A percentile compares a stretch with the other conserved stretches of the same genome.
Conservation (phyloP, 2,329 filamentous ascomycete species). For the Alternaria atra region DNA sequence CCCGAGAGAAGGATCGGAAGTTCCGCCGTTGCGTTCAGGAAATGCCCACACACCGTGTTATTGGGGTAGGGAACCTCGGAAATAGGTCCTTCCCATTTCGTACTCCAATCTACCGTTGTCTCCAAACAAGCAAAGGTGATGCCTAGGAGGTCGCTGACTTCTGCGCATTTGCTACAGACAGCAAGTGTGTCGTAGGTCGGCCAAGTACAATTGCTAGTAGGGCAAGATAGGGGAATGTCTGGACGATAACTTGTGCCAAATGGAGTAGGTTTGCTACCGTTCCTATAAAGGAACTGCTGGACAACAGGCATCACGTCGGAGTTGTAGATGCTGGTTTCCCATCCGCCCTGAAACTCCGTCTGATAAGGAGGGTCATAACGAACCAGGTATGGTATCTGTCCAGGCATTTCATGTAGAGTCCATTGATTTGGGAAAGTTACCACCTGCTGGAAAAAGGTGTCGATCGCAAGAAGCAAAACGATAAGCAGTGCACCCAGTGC, state of each 20-base stretch:
- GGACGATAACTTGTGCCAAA: too few species aligned
- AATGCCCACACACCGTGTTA: conserved; percentile 37
- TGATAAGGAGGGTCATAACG: not conserved
- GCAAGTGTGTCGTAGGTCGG: conserved; percentile 35
- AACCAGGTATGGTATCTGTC: too few species aligned
- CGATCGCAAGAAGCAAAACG: too few species aligned
- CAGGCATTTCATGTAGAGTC: too few species aligned
- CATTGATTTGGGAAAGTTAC: too few species aligned
- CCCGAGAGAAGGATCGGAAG: conserved; percentile 31
- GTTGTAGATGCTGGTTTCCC: not conserved
- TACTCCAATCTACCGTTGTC: too few species aligned
- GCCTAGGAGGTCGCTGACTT: conserved; percentile 13
- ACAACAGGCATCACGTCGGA: not conserved
- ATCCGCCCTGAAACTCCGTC: not conserved
- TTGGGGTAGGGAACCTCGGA: conserved; percentile 22
- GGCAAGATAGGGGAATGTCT: conserved; percentile 39
- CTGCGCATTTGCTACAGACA: conserved; percentile 35
- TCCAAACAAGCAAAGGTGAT: too few species aligned
- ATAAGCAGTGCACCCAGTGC: too few species aligned
- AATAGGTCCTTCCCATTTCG: conserved; percentile 1
- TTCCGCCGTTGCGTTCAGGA: conserved; percentile 29
- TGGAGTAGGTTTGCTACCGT: too few species aligned
- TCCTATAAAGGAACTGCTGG: too few species aligned
- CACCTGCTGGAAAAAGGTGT: too few species aligned
- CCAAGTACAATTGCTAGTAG: conserved; percentile 44